phyloP scores from a whole-genome alignment of 345 rosid genomes.

The Eucalyptus curtisii region DNA sequence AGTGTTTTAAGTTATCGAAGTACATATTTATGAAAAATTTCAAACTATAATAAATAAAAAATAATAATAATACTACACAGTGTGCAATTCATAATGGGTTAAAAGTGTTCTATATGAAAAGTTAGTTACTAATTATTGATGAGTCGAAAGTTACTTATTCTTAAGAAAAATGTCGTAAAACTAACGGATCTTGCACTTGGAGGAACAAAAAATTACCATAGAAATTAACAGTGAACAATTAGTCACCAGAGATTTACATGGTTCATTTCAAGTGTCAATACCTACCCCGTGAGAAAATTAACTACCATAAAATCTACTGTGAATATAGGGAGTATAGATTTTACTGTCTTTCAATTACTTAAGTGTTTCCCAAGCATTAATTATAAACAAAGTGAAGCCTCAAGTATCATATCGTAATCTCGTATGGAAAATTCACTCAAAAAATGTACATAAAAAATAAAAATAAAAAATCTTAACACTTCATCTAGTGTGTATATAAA shows the following conservation, averaged over 20 bases:
- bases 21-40: background rate
- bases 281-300: background rate
- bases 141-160: background rate
- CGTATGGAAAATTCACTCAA: background rate
- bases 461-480: background rate
- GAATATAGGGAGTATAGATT: background rate
- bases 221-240: background rate
- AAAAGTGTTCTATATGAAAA: background rate
- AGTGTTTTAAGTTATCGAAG: background rate
- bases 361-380: background rate
- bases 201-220: background rate
- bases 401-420: background rate
- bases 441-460: background rate
- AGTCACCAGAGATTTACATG: background rate
- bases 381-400: background rate
- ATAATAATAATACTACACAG: background rate
- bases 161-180: background rate
- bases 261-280: background rate
- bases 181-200: background rate
- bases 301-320: background rate
- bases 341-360: background rate
- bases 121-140: background rate
- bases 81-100: background rate
- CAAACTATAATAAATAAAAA: background rate
- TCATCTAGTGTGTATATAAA: background rate